These are phyloP conservation scores for Xylaria sp. DNA, from an alignment of 2,329 filamentous ascomycete species.

Conservation along the genomic window DNA sequence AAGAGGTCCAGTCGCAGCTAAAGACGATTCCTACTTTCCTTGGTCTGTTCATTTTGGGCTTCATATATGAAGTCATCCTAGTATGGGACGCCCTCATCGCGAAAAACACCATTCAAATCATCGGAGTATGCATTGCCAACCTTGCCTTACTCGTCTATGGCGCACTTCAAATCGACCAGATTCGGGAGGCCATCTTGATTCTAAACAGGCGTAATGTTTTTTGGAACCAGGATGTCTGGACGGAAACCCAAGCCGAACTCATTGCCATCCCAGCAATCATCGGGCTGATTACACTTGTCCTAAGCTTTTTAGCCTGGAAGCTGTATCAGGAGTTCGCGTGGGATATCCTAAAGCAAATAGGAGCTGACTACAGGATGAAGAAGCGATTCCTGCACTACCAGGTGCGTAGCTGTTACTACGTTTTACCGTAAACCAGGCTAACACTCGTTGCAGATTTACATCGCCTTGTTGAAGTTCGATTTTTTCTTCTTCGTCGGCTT, in stretches of 20 bases:
- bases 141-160: conserved; percentile 90
- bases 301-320: conserved; percentile 87
- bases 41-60: conserved; percentile 95
- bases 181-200: conserved; percentile 70
- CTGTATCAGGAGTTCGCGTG: conserved; percentile 98
- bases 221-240: conserved; percentile 63
- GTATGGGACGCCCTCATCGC: conserved; percentile 91
- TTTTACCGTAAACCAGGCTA: conserved; percentile 25
- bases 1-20: conserved; percentile 56
- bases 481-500: conserved; percentile 99
- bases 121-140: conserved; percentile 93
- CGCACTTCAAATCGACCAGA: conserved; percentile 90
- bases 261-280: conserved; percentile 87
- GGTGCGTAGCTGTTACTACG: conserved; percentile 56
- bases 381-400: conserved; percentile 95
- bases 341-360: conserved; percentile 99
- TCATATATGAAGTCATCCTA: conserved; percentile 86
- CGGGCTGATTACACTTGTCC: conserved; percentile 71
- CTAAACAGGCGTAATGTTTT: conserved; percentile 57
- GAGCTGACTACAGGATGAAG: conserved; percentile 95
- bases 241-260: conserved; percentile 73
- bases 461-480: conserved; percentile 96
- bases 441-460: conserved; percentile 75
- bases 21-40: conserved; percentile 92
- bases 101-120: conserved; percentile 98